Evolutionary conservation across 805 yeast genomes (phyloP).

Genomic region (Monosporozyma yasuniensis): DNA sequence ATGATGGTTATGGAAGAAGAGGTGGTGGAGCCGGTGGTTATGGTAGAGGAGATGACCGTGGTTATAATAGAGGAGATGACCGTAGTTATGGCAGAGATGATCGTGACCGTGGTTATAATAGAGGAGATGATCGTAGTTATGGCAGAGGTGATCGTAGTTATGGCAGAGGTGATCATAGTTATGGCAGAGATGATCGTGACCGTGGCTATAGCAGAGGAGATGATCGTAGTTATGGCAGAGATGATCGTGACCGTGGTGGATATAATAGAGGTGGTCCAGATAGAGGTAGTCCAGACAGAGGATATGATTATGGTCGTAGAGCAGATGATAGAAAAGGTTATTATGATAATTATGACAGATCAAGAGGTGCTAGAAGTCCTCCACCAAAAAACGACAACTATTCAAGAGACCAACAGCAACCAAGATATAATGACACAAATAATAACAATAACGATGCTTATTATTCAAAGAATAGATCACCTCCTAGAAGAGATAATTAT

Average conservation of each 20-base stretch:
- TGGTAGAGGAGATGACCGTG: background rate
- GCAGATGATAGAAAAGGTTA: background rate
- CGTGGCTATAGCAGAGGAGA: slow-evolving; percentile 4
- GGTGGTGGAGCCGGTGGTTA: slow-evolving; percentile 11
- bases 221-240: slow-evolving; percentile 1
- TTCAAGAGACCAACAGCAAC: background rate
- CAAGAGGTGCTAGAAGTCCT: background rate
- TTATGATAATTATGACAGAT: background rate
- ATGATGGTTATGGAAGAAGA: slow-evolving; percentile 20
- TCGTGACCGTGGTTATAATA: slow-evolving; percentile 10
- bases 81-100: slow-evolving; percentile 10
- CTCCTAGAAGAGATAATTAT: background rate
- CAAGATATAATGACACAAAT: background rate
- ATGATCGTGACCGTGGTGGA: background rate
- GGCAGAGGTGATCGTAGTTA: background rate
- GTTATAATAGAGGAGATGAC: slow-evolving; percentile 1
- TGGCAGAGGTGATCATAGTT: background rate
- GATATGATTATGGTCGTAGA: background rate
- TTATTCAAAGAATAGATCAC: background rate
- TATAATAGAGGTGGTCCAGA: background rate
- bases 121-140: slow-evolving; percentile 1
- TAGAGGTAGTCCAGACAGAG: too few species aligned
- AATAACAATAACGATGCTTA: background rate
- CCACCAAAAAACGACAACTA: background rate
- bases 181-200: slow-evolving; percentile 12